These are phyloP conservation scores for Astrephomene gubernaculifera DNA, from an alignment of 139 green algal genomes.

Conservation along the genomic window DNA sequence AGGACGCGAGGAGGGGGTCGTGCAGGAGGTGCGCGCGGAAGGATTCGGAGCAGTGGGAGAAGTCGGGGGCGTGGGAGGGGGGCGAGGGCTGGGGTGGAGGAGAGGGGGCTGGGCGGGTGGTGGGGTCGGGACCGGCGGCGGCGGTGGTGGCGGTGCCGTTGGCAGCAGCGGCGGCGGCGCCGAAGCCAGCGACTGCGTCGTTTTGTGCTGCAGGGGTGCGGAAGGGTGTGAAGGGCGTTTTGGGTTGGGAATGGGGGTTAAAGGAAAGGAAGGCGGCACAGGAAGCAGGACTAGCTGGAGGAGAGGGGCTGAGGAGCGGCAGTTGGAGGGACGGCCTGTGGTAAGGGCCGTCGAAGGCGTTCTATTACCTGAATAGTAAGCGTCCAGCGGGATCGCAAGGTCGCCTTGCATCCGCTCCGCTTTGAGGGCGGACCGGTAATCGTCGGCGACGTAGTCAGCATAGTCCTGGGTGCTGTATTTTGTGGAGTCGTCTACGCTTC, in stretches of 20 bases:
- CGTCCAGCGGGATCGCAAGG: slow-evolving; percentile 24
- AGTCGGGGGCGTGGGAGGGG: background rate
- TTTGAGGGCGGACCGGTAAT: slow-evolving; percentile 29
- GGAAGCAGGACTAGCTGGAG: too few relatives aligned
- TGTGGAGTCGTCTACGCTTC: background rate
- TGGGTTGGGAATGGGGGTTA: too few relatives aligned
- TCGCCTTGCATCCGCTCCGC: slow-evolving; percentile 30
- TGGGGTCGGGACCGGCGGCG: background rate
- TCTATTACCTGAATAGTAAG: background rate
- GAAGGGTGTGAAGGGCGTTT: too few relatives aligned
- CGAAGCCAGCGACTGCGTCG: too few relatives aligned
- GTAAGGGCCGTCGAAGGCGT: too few relatives aligned
- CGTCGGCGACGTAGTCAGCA: slow-evolving; percentile 37
- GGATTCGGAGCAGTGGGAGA: slow-evolving; percentile 24
- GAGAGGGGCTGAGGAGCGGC: too few relatives aligned
- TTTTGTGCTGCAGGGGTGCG: too few relatives aligned
- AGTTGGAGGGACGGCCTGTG: too few relatives aligned
- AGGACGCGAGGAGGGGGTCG: background rate
- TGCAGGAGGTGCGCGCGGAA: slow-evolving; percentile 13
- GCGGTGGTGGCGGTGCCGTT: background rate
- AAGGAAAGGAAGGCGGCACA: too few relatives aligned
- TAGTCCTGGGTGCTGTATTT: slow-evolving; percentile 12
- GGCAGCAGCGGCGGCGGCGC: background rate
- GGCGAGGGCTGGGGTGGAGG: background rate
- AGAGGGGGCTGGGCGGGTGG: background rate